A percentile compares a stretch with the other conserved stretches of the same genome.
Conservation (phyloP, 371 early-diverging fungal genomes). For the Mortierella sp. region DNA sequence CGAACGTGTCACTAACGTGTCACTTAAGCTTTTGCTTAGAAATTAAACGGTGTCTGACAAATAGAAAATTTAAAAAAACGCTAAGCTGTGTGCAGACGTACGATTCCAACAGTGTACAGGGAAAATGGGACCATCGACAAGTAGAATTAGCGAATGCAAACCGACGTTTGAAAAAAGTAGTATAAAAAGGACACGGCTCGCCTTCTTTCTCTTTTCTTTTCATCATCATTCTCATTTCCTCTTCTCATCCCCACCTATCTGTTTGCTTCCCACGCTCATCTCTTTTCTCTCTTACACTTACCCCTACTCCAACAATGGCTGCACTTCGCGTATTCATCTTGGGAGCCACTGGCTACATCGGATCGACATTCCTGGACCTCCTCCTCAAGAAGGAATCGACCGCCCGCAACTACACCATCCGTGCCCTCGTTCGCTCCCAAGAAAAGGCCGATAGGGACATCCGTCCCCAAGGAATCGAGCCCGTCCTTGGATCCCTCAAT, state of each 20-base stretch:
- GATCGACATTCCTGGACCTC: slow-evolving; percentile 36
- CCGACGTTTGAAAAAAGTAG: too few relatives aligned
- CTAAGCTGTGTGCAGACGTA: too few relatives aligned
- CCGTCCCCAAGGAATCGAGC: slow-evolving; percentile 43
- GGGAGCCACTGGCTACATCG: slow-evolving; percentile 57
- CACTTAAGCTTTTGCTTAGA: too few relatives aligned
- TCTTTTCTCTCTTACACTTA: neutral
- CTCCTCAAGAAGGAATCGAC: slow-evolving; percentile 30
- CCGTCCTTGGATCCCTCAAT: slow-evolving; percentile 53
- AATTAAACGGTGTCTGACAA: too few relatives aligned
- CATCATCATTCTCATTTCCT: too few relatives aligned
- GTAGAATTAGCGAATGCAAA: too few relatives aligned
- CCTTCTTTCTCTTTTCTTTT: too few relatives aligned
- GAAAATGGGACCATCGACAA: too few relatives aligned
- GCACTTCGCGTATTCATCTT: slow-evolving; percentile 38
- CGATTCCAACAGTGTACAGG: too few relatives aligned
- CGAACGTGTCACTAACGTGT: too few relatives aligned
- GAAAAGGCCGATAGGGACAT: slow-evolving; percentile 38
- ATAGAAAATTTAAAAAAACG: too few relatives aligned
- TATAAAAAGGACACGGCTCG: too few relatives aligned
- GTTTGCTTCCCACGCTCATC: neutral
- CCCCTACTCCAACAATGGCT: slow-evolving; percentile 22
- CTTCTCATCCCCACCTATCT: neutral
- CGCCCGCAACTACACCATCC: slow-evolving; percentile 23
- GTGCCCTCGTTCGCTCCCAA: slow-evolving; percentile 48